These are phyloP conservation scores for Hyaloperonospora brassicae DNA, from an alignment of 352 stramenopile genomes.

Conservation along the genomic window DNA sequence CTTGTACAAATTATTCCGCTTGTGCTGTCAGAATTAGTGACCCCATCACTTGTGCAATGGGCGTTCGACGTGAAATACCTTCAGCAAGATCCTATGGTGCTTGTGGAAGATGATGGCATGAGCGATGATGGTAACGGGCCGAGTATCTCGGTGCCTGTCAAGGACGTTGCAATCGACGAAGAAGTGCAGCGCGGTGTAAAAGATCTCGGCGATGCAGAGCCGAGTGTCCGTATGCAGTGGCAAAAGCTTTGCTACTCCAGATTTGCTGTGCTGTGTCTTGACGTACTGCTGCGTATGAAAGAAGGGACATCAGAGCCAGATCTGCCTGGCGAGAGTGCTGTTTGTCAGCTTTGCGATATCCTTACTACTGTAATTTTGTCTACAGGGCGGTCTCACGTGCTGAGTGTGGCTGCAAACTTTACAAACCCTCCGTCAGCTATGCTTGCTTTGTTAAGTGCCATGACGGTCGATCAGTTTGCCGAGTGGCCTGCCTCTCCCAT, in stretches of 20 bases:
- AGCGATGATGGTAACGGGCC: slow-evolving; percentile 14
- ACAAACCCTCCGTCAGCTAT: slow-evolving; percentile 33
- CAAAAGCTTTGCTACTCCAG: slow-evolving; percentile 33
- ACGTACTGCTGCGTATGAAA: slow-evolving; percentile 18
- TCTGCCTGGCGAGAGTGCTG: slow-evolving; percentile 12
- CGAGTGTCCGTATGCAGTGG: slow-evolving; percentile 33
- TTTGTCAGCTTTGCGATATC: slow-evolving; percentile 28
- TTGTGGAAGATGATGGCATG: slow-evolving; percentile 27
- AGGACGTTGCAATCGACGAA: slow-evolving; percentile 11
- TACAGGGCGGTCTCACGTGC: slow-evolving; percentile 34
- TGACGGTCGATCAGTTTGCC: slow-evolving; percentile 30
- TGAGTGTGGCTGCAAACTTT: slow-evolving; percentile 41
- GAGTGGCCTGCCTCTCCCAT: background rate
- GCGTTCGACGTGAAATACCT: slow-evolving; percentile 28
- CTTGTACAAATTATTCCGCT: slow-evolving; percentile 18
- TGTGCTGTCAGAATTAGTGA: slow-evolving; percentile 25
- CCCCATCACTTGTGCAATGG: slow-evolving; percentile 29
- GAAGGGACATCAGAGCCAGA: background rate
- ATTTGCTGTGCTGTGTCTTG: slow-evolving; percentile 34
- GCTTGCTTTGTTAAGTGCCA: slow-evolving; percentile 43
- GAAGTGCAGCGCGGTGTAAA: slow-evolving; percentile 9
- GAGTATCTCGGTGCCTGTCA: slow-evolving; percentile 9
- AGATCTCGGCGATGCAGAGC: slow-evolving; percentile 11
- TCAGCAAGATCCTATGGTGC: slow-evolving; percentile 10
- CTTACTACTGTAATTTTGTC: slow-evolving; percentile 40